phyloP scores from a whole-genome alignment of 2,329 filamentous ascomycete genomes.

The Hymenoscyphus albidus region DNA sequence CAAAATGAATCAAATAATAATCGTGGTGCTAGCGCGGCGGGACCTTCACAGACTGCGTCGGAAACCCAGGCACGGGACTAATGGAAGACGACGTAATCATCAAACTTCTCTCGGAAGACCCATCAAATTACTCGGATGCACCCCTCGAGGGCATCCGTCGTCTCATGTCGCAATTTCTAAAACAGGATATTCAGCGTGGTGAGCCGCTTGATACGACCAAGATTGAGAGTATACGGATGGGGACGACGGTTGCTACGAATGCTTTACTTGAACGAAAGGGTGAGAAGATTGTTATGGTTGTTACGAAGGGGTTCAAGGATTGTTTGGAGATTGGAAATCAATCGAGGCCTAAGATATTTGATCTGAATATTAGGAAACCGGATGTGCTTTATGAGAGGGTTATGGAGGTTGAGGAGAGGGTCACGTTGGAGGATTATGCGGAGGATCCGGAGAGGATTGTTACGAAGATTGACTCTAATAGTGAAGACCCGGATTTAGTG shows the following conservation, averaged over 20 bases:
- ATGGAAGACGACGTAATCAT: conserved; percentile 76
- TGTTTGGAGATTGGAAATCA: conserved; percentile 72
- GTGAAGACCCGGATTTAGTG: conserved; percentile 12
- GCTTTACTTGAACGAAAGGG: conserved; percentile 71
- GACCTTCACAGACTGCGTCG: conserved; percentile 90
- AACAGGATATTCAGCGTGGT: conserved; percentile 38
- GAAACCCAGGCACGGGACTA: conserved; percentile 66
- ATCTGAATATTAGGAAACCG: conserved; percentile 63
- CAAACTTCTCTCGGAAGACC: conserved; percentile 87
- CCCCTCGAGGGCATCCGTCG: conserved; percentile 69
- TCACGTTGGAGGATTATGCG: conserved; percentile 68
- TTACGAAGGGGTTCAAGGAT: conserved; percentile 69
- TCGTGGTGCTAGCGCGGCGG: conserved; percentile 60
- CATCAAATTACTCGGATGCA: conserved; percentile 84
- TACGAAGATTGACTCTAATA: conserved; percentile 7
- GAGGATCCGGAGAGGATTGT: conserved; percentile 50
- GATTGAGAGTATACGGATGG: conserved; percentile 69
- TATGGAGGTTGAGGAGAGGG: conserved; percentile 67
- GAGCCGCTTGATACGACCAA: conserved; percentile 53
- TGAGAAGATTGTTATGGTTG: conserved; percentile 64
- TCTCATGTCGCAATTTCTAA: conserved; percentile 42
- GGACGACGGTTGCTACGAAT: conserved; percentile 73
- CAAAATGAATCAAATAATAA: neutral
- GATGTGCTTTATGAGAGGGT: conserved; percentile 65
- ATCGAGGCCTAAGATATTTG: conserved; percentile 67